Base-by-base conservation (phyloP, 2,329 filamentous ascomycete species). In the Hortaea werneckii region DNA sequence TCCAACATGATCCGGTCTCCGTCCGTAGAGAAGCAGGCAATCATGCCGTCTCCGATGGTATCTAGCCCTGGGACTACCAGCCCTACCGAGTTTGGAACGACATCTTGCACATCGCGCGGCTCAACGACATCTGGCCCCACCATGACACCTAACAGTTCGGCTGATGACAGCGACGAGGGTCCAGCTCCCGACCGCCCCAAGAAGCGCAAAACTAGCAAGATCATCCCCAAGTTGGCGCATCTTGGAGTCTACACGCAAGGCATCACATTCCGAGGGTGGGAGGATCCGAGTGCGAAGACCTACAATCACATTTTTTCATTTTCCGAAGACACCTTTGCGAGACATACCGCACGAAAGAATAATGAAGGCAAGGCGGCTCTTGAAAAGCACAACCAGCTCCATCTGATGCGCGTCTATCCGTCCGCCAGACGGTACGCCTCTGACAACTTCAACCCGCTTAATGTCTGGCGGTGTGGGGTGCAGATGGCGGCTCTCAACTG, bases 401-500 rank as follows among this genome's bases (percentile, higher is more conserved):
- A 89, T 62, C 71, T 95, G 59, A 95, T 95, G 79, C 83, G 92
- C 38, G 88, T 96, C 7, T 98, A 98, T 61, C 92, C 92, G 5
- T 85, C 87, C 45, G 82, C 79, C 34, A 82, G 80, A 56, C 83
- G 92, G 28, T 74, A 96, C 46, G 80, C 79, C 30, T 96, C 92
- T 0, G 87, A 84, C 56, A 98, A 98, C 67, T 96, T 95, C 60
- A 88, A 95, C 58, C 92, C 92, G 1, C 77, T 95, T 52, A 82
- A 83, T 51, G 94, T 92, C 63, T 98, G 92, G 92, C 82, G 90
- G 43, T 82, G 87, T 38, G 92, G 92, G 29, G 92, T 95, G 12
- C 92, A 98, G 67, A 96, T 98, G 90, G 88, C 85, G 10, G 92
- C 92, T 0, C 74, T 96, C 51, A 98, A 98, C 67, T 96, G 92